phyloP scores from a whole-genome alignment of 805 yeast species.

The Priceomyces castillae region DNA sequence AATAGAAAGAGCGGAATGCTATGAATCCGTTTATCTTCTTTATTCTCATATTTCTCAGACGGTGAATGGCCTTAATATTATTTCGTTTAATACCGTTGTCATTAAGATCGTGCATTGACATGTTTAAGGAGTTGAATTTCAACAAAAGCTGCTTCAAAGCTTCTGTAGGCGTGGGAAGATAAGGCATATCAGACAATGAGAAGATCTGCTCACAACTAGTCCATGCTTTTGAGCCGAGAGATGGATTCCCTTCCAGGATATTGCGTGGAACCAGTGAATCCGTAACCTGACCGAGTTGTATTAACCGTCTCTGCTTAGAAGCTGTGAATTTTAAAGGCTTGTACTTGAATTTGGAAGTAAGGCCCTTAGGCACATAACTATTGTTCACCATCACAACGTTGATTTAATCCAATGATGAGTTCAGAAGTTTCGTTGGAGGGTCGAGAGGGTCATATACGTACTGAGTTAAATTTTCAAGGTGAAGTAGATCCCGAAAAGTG shows the following conservation, averaged over 20 bases:
- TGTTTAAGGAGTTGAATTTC: conserved; percentile 8
- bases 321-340: neutral
- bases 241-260: neutral
- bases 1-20: conserved; percentile 29
- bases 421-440: neutral
- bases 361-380: conserved; percentile 8
- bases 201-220: conserved; percentile 5
- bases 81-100: neutral
- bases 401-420: neutral
- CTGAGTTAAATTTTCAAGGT: neutral
- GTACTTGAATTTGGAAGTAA: conserved; percentile 7
- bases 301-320: neutral
- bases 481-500: neutral
- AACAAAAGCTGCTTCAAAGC: conserved; percentile 10
- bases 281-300: neutral
- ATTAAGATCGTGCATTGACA: neutral
- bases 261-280: neutral
- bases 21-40: conserved; percentile 27
- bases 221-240: neutral
- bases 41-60: conserved; percentile 4
- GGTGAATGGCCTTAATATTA: neutral
- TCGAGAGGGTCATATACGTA: neutral
- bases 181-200: conserved; percentile 11
- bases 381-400: conserved; percentile 4
- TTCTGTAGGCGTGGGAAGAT: conserved; percentile 12